These are phyloP conservation scores for Panaeolus cyanescens DNA, from an alignment of 768 basidiomycete genomes.

Conservation along the genomic window DNA sequence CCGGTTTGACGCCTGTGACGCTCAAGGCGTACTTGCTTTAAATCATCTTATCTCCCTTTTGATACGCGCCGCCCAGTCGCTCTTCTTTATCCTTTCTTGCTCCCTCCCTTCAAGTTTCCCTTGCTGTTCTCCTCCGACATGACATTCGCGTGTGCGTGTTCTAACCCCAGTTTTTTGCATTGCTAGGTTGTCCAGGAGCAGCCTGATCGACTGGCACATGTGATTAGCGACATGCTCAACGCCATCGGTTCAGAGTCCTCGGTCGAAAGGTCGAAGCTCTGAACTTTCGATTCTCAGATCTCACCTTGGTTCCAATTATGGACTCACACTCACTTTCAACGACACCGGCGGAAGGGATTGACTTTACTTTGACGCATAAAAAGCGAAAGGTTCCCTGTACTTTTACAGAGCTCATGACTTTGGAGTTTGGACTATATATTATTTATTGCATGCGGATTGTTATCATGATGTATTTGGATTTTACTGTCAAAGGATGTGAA, in stretches of 20 bases:
- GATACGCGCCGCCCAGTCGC: background rate
- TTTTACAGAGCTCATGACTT: too few relatives aligned
- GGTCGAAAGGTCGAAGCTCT: conserved; percentile 20
- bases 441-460: too few relatives aligned
- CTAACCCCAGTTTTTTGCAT: background rate
- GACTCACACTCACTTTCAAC: too few relatives aligned
- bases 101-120: background rate
- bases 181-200: conserved; percentile 46
- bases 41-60: background rate
- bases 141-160: too few relatives aligned
- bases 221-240: conserved; percentile 35
- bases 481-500: too few relatives aligned
- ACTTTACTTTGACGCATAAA: too few relatives aligned
- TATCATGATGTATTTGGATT: too few relatives aligned
- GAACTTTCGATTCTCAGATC: background rate
- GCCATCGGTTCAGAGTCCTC: conserved; percentile 15
- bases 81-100: background rate
- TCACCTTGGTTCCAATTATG: too few relatives aligned
- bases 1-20: background rate
- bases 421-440: too few relatives aligned
- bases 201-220: conserved; percentile 38
- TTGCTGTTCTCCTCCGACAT: too few relatives aligned
- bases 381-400: too few relatives aligned
- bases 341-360: too few relatives aligned
- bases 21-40: background rate